Base-by-base conservation (phyloP, 1,284 basidiomycete genomes). In the Cutaneotrichosporon sp. region DNA sequence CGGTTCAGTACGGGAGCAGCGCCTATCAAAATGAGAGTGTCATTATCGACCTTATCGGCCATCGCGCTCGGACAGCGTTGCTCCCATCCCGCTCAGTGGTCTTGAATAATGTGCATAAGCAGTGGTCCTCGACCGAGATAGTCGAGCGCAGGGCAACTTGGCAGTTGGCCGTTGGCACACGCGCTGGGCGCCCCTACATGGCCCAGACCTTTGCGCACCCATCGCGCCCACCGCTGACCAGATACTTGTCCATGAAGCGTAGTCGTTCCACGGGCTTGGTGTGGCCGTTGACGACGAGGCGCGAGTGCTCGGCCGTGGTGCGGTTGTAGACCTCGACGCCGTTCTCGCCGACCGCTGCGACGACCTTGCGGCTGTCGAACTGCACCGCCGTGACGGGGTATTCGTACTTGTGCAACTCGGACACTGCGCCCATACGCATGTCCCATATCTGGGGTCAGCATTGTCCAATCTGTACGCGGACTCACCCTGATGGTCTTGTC, bases 271-370 rank as follows among this genome's bases (percentile, higher is more conserved):
- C 87, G 0, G 93, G 92, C 60, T 83, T 84, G 20, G 83, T 88
- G 73, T 99, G 96, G 11, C 94, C 96, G 68, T 97, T 97, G 20
- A 87, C 88, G 39, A 82, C 73, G 49, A 99, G 76, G 32, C 86
- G 81, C 10, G 88, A 87, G 60, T 92, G 86, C 70, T 93, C 88
- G 78, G 87, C 84, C 56, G 87, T 92, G 14, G 91, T 97, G 29
- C 94, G 86, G 75, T 98, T 99, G 77, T 92, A 98, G 62, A 92
- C 90, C 81, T 93, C 91, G 61, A 93, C 79, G 6, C 87, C 89
- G 63, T 93, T 94, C 75, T 97, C 91, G 16, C 93, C 92, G 17
- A 87, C 83, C n/a, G 92, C 91, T 7, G 91, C 86, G 37, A 97
- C 80, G 44, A 98, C 86, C 76, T 97, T 97, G 46, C 96, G 81